These are phyloP conservation scores for Plasmodium berghei DNA, from an alignment of 169 alveolate genomes.

Conservation along the genomic window DNA sequence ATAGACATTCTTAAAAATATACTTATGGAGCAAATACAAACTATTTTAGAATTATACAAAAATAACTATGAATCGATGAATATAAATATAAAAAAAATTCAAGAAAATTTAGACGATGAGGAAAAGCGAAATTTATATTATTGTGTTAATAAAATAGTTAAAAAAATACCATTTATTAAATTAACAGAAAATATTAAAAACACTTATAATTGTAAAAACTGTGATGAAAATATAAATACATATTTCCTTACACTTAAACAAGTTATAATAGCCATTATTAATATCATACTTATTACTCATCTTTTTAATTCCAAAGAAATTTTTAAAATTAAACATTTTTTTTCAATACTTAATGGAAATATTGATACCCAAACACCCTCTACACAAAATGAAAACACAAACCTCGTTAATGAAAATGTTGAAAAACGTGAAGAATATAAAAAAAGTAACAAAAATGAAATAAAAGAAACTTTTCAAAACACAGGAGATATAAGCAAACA, in stretches of 20 bases:
- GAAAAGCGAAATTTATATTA: slow-evolving; percentile 40
- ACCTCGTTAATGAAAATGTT: not conserved
- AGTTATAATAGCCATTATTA: slow-evolving; percentile 56
- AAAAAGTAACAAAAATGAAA: not conserved
- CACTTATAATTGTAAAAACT: slow-evolving; percentile 68
- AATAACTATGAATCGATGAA: slow-evolving; percentile 61
- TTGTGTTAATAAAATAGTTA: slow-evolving; percentile 36
- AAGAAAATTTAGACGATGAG: slow-evolving; percentile 42
- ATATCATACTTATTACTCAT: slow-evolving; percentile 54
- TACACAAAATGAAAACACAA: not conserved
- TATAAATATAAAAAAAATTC: slow-evolving; percentile 69
- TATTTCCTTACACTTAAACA: slow-evolving; percentile 59
- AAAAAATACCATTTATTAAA: slow-evolving; percentile 47
- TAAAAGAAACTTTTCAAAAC: not conserved
- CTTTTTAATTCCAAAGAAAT: slow-evolving; percentile 65
- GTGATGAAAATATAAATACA: slow-evolving; percentile 63
- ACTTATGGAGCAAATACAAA: slow-evolving; percentile 40
- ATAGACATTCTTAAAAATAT: slow-evolving; percentile 20
- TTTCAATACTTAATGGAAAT: slow-evolving; percentile 47
- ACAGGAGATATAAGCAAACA: slow-evolving; percentile 7
- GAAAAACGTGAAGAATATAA: not conserved
- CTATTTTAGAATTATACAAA: slow-evolving; percentile 48
- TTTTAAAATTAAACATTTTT: slow-evolving; percentile 56
- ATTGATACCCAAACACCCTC: not conserved
- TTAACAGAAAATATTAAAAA: slow-evolving; percentile 63